A percentile compares a stretch with the other conserved stretches of the same genome.
These are phyloP conservation scores for Hermanozyma aechmeae DNA, from an alignment of 805 yeast genomes.

Conservation along the genomic window DNA sequence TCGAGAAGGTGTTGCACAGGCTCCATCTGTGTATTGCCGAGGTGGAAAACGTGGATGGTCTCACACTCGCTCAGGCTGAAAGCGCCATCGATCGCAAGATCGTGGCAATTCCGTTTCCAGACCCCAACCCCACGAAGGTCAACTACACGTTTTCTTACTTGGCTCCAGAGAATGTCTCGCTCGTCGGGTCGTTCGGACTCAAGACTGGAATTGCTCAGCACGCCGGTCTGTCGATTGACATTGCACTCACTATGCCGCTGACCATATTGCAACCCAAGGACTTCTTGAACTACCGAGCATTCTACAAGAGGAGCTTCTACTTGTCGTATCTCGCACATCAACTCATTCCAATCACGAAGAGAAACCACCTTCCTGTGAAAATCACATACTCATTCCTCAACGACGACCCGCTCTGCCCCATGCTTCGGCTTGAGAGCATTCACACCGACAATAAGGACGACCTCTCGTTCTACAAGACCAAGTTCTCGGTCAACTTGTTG, in stretches of 20 bases:
- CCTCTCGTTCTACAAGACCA: slow-evolving; percentile 51
- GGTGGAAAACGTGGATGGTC: slow-evolving; percentile 43
- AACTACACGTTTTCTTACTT: slow-evolving; percentile 64
- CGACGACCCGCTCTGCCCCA: slow-evolving; percentile 72
- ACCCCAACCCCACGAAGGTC: slow-evolving; percentile 71
- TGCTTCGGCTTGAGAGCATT: slow-evolving; percentile 52
- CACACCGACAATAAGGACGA: slow-evolving; percentile 41
- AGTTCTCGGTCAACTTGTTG: slow-evolving; percentile 61
- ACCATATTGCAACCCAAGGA: slow-evolving; percentile 76
- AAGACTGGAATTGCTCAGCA: slow-evolving; percentile 68
- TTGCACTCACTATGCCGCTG: slow-evolving; percentile 75
- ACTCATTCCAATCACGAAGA: slow-evolving; percentile 43
- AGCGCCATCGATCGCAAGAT: slow-evolving; percentile 39
- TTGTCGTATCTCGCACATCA: slow-evolving; percentile 68
- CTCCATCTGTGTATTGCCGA: slow-evolving; percentile 58
- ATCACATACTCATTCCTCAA: slow-evolving; percentile 57
- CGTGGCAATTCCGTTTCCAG: slow-evolving; percentile 75
- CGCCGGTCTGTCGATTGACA: slow-evolving; percentile 60
- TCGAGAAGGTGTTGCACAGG: slow-evolving; percentile 70
- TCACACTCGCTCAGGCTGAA: slow-evolving; percentile 53
- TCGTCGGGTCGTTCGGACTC: slow-evolving; percentile 85
- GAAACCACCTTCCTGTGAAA: slow-evolving; percentile 51
- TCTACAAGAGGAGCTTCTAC: slow-evolving; percentile 85
- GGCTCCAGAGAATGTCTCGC: slow-evolving; percentile 64
- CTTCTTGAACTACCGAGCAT: slow-evolving; percentile 78